Base-by-base conservation (phyloP, 2,329 filamentous ascomycete species). In the Colletotrichum scovillei region DNA sequence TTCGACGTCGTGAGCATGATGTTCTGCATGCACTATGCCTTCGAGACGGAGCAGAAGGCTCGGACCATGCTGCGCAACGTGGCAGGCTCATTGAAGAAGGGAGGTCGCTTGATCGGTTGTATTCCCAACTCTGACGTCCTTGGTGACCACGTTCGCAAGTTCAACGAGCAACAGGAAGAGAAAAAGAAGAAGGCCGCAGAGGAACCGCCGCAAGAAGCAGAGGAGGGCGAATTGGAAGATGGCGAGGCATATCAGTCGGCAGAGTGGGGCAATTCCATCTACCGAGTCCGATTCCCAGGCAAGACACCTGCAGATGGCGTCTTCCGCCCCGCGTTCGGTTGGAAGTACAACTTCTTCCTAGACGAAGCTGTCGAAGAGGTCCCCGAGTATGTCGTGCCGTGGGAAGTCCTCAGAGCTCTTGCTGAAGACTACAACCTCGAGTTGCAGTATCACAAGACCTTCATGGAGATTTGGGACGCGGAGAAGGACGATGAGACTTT, bases 1-100 rank as follows among this genome's bases (percentile, higher is more conserved):
- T 99, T 98, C 78, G 97, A 99, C 81, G 94, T 98, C 55, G 96
- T 99, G 75, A 95, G 93, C 80, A 98, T 98, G 91, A 99, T 99
- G 97, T 99, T 99, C 83, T 97, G 95, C 79, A 97, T 99, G 92
- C 97, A 99, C 84, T 99, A 99, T 82, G 95, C 97, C 6, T 99
- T 98, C 78, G 97, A 98, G 85, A 94, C 88, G 65, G 96, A 99
- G 82, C 90, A 91, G 60, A 97, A 98, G 82, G 95, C 96, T 2
- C 91, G 95, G 57, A 94, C 91, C 75, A 98, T 99, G 97, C 88
- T 99, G 69, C 90, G 92, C 78, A 99, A 99, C 79, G 96, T 99
- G 3, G 93, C 97, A 0, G 94, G 95, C 1, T 90, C 94, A 2
- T 84, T 99, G 78, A 98, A 96, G 82, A 98, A 98, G 81, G 97